Evolutionary conservation across 176 grass and related monocot genomes (phyloP).

Genomic region (Poa pratensis): DNA sequence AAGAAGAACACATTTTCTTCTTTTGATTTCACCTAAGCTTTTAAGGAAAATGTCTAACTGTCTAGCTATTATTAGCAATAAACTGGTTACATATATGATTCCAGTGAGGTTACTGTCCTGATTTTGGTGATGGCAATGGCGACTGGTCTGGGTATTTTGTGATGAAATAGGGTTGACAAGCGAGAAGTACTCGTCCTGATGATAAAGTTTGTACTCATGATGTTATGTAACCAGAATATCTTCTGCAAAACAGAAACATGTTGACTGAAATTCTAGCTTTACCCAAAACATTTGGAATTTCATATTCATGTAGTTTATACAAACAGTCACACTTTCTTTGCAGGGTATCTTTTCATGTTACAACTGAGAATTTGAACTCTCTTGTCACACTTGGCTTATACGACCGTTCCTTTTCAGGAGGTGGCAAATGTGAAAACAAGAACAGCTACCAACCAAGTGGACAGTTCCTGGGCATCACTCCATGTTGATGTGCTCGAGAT

Average conservation of each 20-base stretch:
- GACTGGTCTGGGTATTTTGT: not conserved
- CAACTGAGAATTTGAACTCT: not conserved
- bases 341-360: not conserved
- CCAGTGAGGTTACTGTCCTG: not conserved
- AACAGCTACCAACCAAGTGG: not conserved
- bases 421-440: not conserved
- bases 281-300: not conserved
- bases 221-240: not conserved
- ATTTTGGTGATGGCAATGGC: not conserved
- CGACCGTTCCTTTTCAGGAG: not conserved
- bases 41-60: not conserved
- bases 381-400: not conserved
- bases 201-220: not conserved
- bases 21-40: not conserved
- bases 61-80: not conserved
- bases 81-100: not conserved
- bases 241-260: not conserved
- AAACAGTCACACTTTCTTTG: not conserved
- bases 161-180: not conserved
- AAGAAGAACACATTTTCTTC: too few relatives aligned
- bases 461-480: not conserved
- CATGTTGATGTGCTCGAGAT: not conserved
- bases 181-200: not conserved
- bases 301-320: not conserved
- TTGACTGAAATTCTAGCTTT: not conserved